These are phyloP conservation scores for Blastocystis sp. DNA, from an alignment of 352 stramenopile species.

Conservation along the genomic window DNA sequence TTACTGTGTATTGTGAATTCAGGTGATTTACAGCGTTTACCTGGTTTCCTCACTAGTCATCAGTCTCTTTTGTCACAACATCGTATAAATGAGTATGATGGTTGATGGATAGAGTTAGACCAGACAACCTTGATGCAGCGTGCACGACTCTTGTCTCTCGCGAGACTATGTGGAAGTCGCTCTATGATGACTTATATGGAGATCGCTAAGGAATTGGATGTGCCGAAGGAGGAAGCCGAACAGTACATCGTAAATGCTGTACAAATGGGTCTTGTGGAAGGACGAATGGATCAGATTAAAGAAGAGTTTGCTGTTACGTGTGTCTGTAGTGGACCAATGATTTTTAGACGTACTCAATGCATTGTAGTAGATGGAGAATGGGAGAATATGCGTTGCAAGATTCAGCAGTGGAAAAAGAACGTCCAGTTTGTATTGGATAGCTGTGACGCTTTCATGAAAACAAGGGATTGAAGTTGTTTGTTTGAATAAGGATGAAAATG, in stretches of 20 bases:
- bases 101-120: not conserved
- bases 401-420: conserved; percentile 48
- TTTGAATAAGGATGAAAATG: not conserved
- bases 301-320: conserved; percentile 55
- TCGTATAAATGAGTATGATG: not conserved
- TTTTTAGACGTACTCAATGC: not conserved
- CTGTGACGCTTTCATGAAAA: conserved; percentile 19
- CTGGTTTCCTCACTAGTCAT: not conserved
- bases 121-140: not conserved
- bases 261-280: conserved; percentile 16
- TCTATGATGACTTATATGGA: conserved; percentile 28
- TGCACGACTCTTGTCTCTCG: not conserved
- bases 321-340: not conserved
- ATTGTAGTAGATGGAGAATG: conserved; percentile 51
- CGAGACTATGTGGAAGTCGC: conserved; percentile 16
- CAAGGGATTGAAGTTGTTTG: not conserved
- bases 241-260: conserved; percentile 10
- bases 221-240: conserved; percentile 4
- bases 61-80: not conserved
- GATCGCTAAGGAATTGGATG: conserved; percentile 24
- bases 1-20: conserved; percentile 42
- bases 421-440: conserved; percentile 51
- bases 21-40: not conserved
- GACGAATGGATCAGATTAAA: conserved; percentile 54
- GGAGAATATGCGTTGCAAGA: conserved; percentile 53